Evolutionary conservation across 78 protist species (phyloP).

Genomic region (Pigoraptor vietnamica): DNA sequence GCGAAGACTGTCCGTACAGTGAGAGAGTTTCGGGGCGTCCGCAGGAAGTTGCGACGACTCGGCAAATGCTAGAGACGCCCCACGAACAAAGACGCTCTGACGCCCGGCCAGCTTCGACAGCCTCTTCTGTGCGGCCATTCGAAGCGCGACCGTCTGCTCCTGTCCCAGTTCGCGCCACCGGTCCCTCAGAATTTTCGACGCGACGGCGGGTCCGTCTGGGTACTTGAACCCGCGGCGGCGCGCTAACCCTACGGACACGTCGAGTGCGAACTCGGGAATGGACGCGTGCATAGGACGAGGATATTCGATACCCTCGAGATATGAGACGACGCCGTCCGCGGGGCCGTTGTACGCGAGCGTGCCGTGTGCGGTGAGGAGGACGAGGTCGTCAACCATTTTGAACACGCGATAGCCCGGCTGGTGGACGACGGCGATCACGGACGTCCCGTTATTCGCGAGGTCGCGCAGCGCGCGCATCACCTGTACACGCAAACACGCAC

Average conservation of each 20-base stretch:
- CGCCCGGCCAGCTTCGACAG: not conserved
- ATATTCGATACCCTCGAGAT: not conserved
- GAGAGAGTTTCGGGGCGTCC: too few relatives aligned
- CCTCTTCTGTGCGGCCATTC: not conserved
- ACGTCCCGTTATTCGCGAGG: not conserved
- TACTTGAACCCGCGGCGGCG: not conserved
- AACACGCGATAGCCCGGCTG: constrained; percentile 50
- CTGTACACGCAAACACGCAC: too few relatives aligned
- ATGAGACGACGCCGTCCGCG: not conserved
- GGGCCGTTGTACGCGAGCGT: not conserved
- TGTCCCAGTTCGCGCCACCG: not conserved
- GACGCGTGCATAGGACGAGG: not conserved
- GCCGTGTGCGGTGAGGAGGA: constrained; percentile 21
- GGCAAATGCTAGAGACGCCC: not conserved
- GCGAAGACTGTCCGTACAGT: not conserved
- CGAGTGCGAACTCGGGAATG: not conserved
- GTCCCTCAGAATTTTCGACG: not conserved
- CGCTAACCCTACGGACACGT: not conserved
- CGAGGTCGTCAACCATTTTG: constrained; percentile 1
- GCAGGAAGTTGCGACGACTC: too few relatives aligned
- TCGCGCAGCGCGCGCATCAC: not conserved
- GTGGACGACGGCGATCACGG: constrained; percentile 38
- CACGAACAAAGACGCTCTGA: not conserved
- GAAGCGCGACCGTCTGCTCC: not conserved
- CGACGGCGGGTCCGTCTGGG: not conserved